Conservation (phyloP, 1,284 basidiomycete species). For the Moesziomyces antarcticus region DNA sequence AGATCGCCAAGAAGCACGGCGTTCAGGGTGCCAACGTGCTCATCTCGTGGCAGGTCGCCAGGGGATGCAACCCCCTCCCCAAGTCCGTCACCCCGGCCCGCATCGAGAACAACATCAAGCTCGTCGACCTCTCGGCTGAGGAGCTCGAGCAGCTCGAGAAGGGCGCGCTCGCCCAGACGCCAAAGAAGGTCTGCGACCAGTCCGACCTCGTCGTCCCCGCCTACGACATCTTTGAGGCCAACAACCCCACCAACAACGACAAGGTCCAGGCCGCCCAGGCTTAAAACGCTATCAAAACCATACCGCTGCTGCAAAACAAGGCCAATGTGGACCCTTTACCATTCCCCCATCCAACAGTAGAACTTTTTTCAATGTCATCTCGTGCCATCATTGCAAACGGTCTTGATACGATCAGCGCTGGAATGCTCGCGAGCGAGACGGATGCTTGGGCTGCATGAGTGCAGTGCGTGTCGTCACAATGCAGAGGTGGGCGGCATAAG, state of each 20-base stretch:
- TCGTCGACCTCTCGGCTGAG: conserved; percentile 72
- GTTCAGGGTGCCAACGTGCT: conserved; percentile 57
- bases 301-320: too few relatives aligned
- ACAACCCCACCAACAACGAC: conserved; percentile 54
- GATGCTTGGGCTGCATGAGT: too few relatives aligned
- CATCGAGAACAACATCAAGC: conserved; percentile 59
- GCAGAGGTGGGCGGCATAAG: too few relatives aligned
- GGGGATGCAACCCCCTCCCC: conserved; percentile 58
- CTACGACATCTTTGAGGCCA: conserved; percentile 58
- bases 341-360: too few relatives aligned
- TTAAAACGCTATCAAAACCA: conserved; percentile 8
- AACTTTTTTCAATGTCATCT: too few relatives aligned
- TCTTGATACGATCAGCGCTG: too few relatives aligned
- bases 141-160: conserved; percentile 49
- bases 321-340: too few relatives aligned
- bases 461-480: too few relatives aligned
- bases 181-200: conserved; percentile 59
- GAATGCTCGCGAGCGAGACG: too few relatives aligned
- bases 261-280: conserved; percentile 46
- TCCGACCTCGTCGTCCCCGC: conserved; percentile 49
- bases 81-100: conserved; percentile 46
- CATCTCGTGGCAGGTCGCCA: conserved; percentile 57
- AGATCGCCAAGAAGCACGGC: conserved; percentile 54
- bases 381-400: too few relatives aligned
- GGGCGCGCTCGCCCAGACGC: conserved; percentile 70